A percentile compares a stretch with the other conserved stretches of the same genome.
Conservation (phyloP, 495 filamentous ascomycete species). For the Schizothecium vesticola region DNA sequence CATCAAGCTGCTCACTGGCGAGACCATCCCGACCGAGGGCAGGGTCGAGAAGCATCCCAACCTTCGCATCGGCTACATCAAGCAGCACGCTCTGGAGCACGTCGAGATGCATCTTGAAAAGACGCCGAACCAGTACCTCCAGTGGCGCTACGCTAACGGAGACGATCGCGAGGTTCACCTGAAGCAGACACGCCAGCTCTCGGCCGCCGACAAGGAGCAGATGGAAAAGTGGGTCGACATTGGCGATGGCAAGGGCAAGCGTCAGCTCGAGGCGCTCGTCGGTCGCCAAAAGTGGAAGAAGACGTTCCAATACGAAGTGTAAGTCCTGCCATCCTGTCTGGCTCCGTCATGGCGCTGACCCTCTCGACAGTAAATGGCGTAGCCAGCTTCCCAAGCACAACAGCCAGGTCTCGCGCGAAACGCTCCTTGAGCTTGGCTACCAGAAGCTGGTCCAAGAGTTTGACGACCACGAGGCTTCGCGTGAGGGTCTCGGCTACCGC, state of each 20-base stretch:
- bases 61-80: slow-evolving; percentile 97
- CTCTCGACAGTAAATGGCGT: slow-evolving; percentile 66
- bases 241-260: slow-evolving; percentile 69
- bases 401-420: slow-evolving; percentile 88
- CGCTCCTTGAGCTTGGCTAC: slow-evolving; percentile 77
- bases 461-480: slow-evolving; percentile 95
- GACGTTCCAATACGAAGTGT: slow-evolving; percentile 96
- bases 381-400: slow-evolving; percentile 87
- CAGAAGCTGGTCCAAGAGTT: slow-evolving; percentile 94
- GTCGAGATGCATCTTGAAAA: slow-evolving; percentile 99
- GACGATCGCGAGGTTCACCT: slow-evolving; percentile 94
- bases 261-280: slow-evolving; percentile 81
- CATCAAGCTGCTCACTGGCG: slow-evolving; percentile 97
- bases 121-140: slow-evolving; percentile 96
- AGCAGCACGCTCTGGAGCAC: slow-evolving; percentile 98
- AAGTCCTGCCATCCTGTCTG: slow-evolving; percentile 18
- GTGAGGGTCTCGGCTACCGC: slow-evolving; percentile 94
- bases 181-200: slow-evolving; percentile 93
- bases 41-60: slow-evolving; percentile 98
- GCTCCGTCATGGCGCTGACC: slow-evolving; percentile 16
- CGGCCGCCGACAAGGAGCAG: slow-evolving; percentile 76
- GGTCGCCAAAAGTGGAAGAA: slow-evolving; percentile 99
- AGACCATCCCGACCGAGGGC: slow-evolving; percentile 78
- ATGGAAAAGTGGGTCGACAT: slow-evolving; percentile 85
- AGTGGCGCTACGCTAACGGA: slow-evolving; percentile 96